Evolutionary conservation across 2,329 filamentous ascomycete genomes (phyloP).

Genomic region (Fusarium buxicola): DNA sequence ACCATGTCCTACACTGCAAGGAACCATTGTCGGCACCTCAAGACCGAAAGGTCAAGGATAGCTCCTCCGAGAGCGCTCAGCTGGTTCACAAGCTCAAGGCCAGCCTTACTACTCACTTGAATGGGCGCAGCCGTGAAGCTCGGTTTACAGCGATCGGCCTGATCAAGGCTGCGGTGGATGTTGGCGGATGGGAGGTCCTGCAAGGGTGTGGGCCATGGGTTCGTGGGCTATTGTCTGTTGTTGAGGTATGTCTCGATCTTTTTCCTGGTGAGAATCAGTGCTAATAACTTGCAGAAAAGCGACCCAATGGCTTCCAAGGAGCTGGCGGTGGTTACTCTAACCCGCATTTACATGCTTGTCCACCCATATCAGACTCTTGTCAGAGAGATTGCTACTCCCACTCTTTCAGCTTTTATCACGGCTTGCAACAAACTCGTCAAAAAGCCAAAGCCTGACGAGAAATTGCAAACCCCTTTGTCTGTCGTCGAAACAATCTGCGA

Average conservation of each 20-base stretch:
- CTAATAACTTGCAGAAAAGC: conserved; percentile 69
- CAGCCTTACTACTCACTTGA: conserved; percentile 79
- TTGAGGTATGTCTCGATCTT: conserved; percentile 68
- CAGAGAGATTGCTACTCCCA: conserved; percentile 88
- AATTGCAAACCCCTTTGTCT: conserved; percentile 52
- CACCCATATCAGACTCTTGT: conserved; percentile 85
- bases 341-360: conserved; percentile 85
- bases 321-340: conserved; percentile 79
- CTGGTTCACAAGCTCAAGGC: conserved; percentile 86
- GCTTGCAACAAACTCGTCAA: conserved; percentile 76
- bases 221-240: conserved; percentile 76
- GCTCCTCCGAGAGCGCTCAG: conserved; percentile 72
- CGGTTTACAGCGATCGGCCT: conserved; percentile 83
- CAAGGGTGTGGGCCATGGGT: conserved; percentile 81
- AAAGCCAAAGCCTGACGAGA: conserved; percentile 49
- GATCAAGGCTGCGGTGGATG: conserved; percentile 83
- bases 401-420: conserved; percentile 78
- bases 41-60: conserved; percentile 70
- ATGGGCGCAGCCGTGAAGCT: conserved; percentile 78
- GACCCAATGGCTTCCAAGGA: conserved; percentile 82
- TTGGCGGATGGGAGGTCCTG: conserved; percentile 86
- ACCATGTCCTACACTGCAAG: conserved; percentile 67
- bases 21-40: conserved; percentile 72
- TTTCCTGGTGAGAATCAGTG: conserved; percentile 2
- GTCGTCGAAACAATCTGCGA: conserved; percentile 77